These are phyloP conservation scores for Angomonas desouzai DNA, from an alignment of 208 protist species.

Conservation along the genomic window DNA sequence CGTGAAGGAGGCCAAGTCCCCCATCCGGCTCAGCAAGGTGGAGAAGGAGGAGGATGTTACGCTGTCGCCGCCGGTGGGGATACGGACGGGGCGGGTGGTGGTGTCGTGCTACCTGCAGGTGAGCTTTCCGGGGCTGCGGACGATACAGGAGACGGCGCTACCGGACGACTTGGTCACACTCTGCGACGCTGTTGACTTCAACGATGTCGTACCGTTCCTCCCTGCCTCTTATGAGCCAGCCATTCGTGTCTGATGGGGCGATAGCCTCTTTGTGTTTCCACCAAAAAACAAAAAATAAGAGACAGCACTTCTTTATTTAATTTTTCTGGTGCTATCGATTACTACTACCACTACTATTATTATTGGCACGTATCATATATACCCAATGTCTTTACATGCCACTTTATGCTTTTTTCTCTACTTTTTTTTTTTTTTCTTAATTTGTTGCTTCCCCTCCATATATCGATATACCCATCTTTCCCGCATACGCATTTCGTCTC, in stretches of 20 bases:
- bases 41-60: not conserved
- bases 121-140: slow-evolving; percentile 22
- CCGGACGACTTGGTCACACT: slow-evolving; percentile 23
- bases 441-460: slow-evolving; percentile 8
- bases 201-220: slow-evolving; percentile 26
- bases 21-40: slow-evolving; percentile 3
- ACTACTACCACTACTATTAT: not conserved
- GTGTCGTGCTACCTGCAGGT: slow-evolving; percentile 26
- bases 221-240: slow-evolving; percentile 13
- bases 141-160: slow-evolving; percentile 18
- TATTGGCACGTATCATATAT: slow-evolving; percentile 8
- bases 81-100: slow-evolving; percentile 11
- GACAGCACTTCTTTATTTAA: slow-evolving; percentile 1
- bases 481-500: no score
- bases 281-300: slow-evolving; percentile 8
- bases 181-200: slow-evolving; percentile 29
- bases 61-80: slow-evolving; percentile 15
- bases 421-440: slow-evolving; percentile 19
- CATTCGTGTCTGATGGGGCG: not conserved
- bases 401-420: slow-evolving; percentile 8
- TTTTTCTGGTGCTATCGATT: slow-evolving; percentile 11
- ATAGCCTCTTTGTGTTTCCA: no score
- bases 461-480: no score
- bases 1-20: slow-evolving; percentile 5
- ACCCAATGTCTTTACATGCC: no score